Evolutionary conservation across 805 yeast genomes (phyloP), one percentile per base, ranked within the genome.

Genomic region (Schwanniomyces vanrijiae): DNA sequence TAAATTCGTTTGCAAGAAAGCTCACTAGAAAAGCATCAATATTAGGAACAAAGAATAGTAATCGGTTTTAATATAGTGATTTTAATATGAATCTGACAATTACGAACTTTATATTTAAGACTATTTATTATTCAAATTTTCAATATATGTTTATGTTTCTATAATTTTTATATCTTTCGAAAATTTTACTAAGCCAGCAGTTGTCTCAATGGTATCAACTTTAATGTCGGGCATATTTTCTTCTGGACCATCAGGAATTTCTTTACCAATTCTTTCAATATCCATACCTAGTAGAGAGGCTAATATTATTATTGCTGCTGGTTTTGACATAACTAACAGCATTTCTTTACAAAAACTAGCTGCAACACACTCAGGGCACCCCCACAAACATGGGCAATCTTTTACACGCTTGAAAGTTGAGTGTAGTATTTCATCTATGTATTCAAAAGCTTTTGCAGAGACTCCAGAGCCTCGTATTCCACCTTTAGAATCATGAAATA

Each of bases 341-440:
- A 79, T 78, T 64, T 94, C 99, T 46, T 83, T 81, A 66, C 99
- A 94, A 44, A 79, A 81, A 0, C 88, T 69, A 1, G 88, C 86
- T 2, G 94, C 88, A n/a, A 90, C 86, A 70, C 99, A 94, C 40
- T 82, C 80, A 0, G 95, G 95, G 58, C 92, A 86, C 0, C 92
- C 92, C 77, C 85, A 81, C 5, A 83, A 83, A 64, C 88, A 83
- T 1, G 75, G 74, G 62, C 99, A 94, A 13, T 71, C 75, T 24
- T 75, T 71, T 0, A 91, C 71, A 34, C 86, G 73, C 2, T 73
- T 69, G 43, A 82, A 66, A 0, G 96, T 84, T 7, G 81, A 77
- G 40, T 69, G 65, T 22, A 92, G 57, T 3, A 94, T 76, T 3
- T 79, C 80, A 49, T 86, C 88, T 22, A 88, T 78, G 56, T 85